Evolutionary conservation across 148 eudicot species (phyloP), one percentile per base, ranked within the genome.

Genomic region (Cornus kousa): DNA sequence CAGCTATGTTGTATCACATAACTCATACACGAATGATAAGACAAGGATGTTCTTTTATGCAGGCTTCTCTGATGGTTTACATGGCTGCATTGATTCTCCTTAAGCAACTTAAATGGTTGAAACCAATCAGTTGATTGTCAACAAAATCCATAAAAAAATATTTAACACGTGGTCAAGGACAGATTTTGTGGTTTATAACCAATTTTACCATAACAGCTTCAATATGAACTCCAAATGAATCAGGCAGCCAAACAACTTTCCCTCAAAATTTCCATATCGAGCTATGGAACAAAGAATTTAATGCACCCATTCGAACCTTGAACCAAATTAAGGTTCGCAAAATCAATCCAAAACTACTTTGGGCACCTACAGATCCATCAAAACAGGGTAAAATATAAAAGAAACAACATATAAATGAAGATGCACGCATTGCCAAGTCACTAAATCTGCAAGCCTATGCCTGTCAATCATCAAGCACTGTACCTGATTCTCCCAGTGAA

Each of bases 401-500:
- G 9, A 31, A 59, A 43, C 39, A 2, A 32, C 1, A 1, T 22
- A 37, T 37, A 39, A 39, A 17, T 39, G 14, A 39, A 70, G 10
- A 43, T 43, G 12, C 7, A 24, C 4, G 39, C 13, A 22, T 14
- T 8, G 4, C 16, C 11, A 75, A 55, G 13, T 17, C 19, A 17
- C 39, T 17, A 77, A 77, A 68, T 31, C 79, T 67, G 70, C 35
- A 39, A 64, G 11, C 17, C 24, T 48, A n/a, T 39, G 2, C 19
- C 71, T 73, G 59, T 22, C 50, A 48, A 77, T 3, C 66, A 28
- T 72, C 66, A 19, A 68, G 76, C 64, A 67, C 37, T 73, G 75
- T 80, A 95, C 98, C 99, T 95, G 99, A 87, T 87, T 90, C 80
- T 95, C 93, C 97, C 97, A 95, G 67, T 87, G 92, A 57, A 90